Base-by-base conservation (phyloP, 208 protist genomes). In the Plasmodiophora brassicae region DNA sequence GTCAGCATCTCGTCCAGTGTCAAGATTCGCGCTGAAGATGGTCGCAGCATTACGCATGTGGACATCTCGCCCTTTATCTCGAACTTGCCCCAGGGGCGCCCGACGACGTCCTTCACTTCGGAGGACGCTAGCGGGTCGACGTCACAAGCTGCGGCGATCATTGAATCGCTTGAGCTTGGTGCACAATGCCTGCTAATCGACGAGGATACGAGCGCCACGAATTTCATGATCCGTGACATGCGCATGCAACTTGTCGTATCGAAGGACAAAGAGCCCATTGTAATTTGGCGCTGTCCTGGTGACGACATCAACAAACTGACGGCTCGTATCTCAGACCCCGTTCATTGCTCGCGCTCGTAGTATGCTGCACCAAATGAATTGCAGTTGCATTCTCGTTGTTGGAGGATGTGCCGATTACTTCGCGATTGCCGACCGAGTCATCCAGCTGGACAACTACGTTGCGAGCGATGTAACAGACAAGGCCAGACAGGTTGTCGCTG, bases 181-280 rank as follows among this genome's bases (percentile, higher is more conserved):
- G 90, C 92, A 43, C 89, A 87, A 22, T 84, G 93, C 53, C 88
- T 98, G 71, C 91, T 98, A 41, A 92, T 98, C 20, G 97, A 98
- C 91, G 96, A 98, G 90, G 97, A 98, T 91, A 98, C 96, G 1
- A 96, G 91, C 54, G 96, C 97, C 0, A 98, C 96, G 43, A 98
- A 98, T 93, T 96, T 98, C 86, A 96, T 98, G 95, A 95, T 96
- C 53, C 94, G 96, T 45, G 87, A 84, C 44, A 86, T 87, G 41
- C 90, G 94, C 28, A 97, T 98, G 96, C 89, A 94, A 89, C 85
- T 89, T 91, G 93, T 98, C 46, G 96, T 98, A 36, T 90, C 93
- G 46, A 87, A 87, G 38, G 89, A 92, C 28, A 88, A 95, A 88
- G 96, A 98, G 90, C 96, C 97, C 35, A 98, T 98, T 91, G 97